Conservation (phyloP, 2,329 filamentous ascomycete species). For the Colletotrichum lupini region DNA sequence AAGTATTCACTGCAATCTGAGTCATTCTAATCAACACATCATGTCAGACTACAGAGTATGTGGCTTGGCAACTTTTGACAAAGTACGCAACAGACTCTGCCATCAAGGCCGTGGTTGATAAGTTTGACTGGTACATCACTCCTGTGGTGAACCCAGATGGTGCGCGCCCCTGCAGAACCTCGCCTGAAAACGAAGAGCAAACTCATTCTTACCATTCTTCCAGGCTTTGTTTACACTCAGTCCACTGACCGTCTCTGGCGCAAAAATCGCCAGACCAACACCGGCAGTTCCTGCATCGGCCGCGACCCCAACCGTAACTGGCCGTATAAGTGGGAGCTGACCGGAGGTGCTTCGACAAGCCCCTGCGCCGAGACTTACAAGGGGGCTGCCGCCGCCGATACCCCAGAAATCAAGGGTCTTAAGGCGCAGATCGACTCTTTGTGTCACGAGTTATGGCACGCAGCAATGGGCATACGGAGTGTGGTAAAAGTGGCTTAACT, state of each 20-base stretch:
- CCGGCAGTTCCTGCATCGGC: constrained; percentile 53
- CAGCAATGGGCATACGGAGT: too few relatives aligned
- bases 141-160: constrained; percentile 61
- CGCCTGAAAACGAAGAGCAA: too few relatives aligned
- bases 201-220: neutral
- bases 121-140: constrained; percentile 66
- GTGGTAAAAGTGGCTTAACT: too few relatives aligned
- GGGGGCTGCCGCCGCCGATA: constrained; percentile 52
- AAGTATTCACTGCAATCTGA: too few relatives aligned
- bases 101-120: constrained; percentile 58
- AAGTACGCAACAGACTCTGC: constrained; percentile 46
- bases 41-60: constrained; percentile 54
- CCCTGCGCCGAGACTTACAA: constrained; percentile 60
- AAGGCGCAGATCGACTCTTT: constrained; percentile 57
- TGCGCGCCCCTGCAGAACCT: constrained; percentile 28
- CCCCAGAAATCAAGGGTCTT: constrained; percentile 59
- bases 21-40: constrained; percentile 40
- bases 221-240: constrained; percentile 59
- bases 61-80: constrained; percentile 57
- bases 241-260: constrained; percentile 60
- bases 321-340: constrained; percentile 59
- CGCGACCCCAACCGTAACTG: constrained; percentile 66
- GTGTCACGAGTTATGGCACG: too few relatives aligned
- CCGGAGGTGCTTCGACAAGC: constrained; percentile 57
- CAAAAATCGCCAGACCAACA: constrained; percentile 59